Evolutionary conservation across 2,329 filamentous ascomycete species (phyloP).

Genomic region (Neonectria coccinea): DNA sequence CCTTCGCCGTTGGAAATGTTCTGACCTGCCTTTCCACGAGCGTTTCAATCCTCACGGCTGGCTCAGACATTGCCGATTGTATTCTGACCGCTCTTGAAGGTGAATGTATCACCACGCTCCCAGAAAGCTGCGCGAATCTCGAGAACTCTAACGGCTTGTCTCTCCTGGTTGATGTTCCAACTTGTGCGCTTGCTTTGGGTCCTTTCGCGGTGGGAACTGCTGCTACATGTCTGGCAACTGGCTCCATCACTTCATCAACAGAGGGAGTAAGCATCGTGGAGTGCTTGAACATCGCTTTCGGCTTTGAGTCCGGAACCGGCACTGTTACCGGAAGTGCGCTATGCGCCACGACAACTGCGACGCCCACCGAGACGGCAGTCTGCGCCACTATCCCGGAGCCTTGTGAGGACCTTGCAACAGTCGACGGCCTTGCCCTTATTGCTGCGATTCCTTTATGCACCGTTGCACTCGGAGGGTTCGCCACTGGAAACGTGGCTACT

Average conservation of each 20-base stretch:
- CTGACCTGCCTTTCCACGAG: slow-evolving; percentile 15
- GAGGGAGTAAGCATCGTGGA: background rate
- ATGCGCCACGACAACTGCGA: slow-evolving; percentile 6
- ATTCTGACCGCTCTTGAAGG: slow-evolving; percentile 20
- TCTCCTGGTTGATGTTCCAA: slow-evolving; percentile 11
- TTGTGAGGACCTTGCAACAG: slow-evolving; percentile 20
- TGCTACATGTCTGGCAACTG: slow-evolving; percentile 23
- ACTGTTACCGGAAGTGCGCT: background rate
- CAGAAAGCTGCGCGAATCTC: slow-evolving; percentile 9
- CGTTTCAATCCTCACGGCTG: slow-evolving; percentile 9
- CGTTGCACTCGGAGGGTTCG: slow-evolving; percentile 27
- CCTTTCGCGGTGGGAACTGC: slow-evolving; percentile 26
- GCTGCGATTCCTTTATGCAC: slow-evolving; percentile 28
- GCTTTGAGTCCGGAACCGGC: slow-evolving; percentile 13
- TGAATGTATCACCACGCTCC: slow-evolving; percentile 22
- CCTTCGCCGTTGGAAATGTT: slow-evolving; percentile 22
- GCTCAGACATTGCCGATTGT: slow-evolving; percentile 26
- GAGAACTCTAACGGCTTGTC: background rate
- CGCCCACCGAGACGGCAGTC: slow-evolving; percentile 7
- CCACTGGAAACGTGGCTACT: slow-evolving; percentile 5
- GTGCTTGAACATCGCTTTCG: slow-evolving; percentile 19
- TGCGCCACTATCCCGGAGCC: slow-evolving; percentile 27
- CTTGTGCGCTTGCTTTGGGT: slow-evolving; percentile 25
- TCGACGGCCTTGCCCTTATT: slow-evolving; percentile 24
- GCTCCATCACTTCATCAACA: slow-evolving; percentile 1